These are phyloP conservation scores for Aegilops bicornis DNA, from an alignment of 176 grass and related monocot species.

Conservation along the genomic window DNA sequence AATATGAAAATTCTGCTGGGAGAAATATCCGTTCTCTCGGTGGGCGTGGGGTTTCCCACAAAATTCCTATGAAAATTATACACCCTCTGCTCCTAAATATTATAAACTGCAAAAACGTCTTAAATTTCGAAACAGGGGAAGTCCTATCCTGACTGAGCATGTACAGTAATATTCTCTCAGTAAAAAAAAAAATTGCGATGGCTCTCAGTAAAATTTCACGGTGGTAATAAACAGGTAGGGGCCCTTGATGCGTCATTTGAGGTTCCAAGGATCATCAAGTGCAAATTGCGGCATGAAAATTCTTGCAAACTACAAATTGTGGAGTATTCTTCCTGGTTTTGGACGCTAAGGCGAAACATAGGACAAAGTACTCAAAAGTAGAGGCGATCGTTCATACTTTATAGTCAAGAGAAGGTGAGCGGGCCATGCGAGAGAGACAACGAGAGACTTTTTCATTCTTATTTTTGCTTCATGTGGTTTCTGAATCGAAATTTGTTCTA, in stretches of 20 bases:
- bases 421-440: not conserved
- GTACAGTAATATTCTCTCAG: not conserved
- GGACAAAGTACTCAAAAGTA: not conserved
- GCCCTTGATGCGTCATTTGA: not conserved
- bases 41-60: not conserved
- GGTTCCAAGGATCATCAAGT: not conserved
- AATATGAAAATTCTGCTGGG: not conserved
- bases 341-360: not conserved
- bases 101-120: too few species aligned
- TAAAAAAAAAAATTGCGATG: too few species aligned
- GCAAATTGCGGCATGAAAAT: not conserved
- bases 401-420: not conserved
- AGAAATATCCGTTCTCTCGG: not conserved
- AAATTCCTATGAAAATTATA: not conserved
- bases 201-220: not conserved
- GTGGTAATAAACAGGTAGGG: not conserved
- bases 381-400: not conserved
- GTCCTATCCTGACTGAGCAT: not conserved
- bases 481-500: not conserved
- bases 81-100: not conserved
- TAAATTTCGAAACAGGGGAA: too few species aligned
- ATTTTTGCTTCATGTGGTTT: not conserved
- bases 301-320: not conserved
- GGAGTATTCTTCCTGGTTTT: not conserved
- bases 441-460: not conserved